phyloP scores from a whole-genome alignment of 2,329 filamentous ascomycete genomes.

The Colletotrichum sp. region DNA sequence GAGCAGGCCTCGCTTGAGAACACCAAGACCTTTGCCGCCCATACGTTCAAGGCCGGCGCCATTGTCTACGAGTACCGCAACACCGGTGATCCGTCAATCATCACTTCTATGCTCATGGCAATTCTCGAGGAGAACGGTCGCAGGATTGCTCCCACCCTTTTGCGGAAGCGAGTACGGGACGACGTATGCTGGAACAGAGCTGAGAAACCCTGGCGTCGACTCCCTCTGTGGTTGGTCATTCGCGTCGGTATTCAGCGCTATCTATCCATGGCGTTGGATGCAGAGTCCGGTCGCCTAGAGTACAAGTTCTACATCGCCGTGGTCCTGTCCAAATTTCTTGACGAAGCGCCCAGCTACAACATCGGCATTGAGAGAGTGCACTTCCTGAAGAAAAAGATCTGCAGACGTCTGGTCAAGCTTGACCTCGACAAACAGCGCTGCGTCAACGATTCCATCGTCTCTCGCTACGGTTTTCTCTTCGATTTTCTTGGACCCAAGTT shows the following conservation, averaged over 20 bases:
- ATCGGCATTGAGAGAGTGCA: constrained; percentile 39
- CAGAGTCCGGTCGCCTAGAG: constrained; percentile 44
- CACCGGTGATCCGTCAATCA: constrained; percentile 58
- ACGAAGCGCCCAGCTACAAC: constrained; percentile 32
- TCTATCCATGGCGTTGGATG: constrained; percentile 45
- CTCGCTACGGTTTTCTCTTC: constrained; percentile 33
- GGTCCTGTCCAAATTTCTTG: constrained; percentile 51
- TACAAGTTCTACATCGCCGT: constrained; percentile 65
- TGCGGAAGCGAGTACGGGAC: constrained; percentile 66
- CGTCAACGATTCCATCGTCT: not conserved
- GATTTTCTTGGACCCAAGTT: constrained; percentile 29
- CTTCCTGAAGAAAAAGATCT: constrained; percentile 56
- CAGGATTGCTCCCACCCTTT: constrained; percentile 31
- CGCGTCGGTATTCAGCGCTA: constrained; percentile 62
- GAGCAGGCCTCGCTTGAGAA: constrained; percentile 60
- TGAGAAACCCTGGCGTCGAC: constrained; percentile 64
- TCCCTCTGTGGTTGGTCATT: constrained; percentile 66
- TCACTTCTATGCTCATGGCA: constrained; percentile 65
- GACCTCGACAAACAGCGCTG: constrained; percentile 41
- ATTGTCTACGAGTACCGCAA: constrained; percentile 60
- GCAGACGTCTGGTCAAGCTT: constrained; percentile 62
- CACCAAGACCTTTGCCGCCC: constrained; percentile 57
- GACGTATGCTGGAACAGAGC: constrained; percentile 59
- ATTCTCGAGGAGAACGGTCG: constrained; percentile 61
- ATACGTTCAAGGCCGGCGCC: constrained; percentile 54